Evolutionary conservation across 345 rosid genomes (phyloP).

Genomic region (Arabis hirsuta): DNA sequence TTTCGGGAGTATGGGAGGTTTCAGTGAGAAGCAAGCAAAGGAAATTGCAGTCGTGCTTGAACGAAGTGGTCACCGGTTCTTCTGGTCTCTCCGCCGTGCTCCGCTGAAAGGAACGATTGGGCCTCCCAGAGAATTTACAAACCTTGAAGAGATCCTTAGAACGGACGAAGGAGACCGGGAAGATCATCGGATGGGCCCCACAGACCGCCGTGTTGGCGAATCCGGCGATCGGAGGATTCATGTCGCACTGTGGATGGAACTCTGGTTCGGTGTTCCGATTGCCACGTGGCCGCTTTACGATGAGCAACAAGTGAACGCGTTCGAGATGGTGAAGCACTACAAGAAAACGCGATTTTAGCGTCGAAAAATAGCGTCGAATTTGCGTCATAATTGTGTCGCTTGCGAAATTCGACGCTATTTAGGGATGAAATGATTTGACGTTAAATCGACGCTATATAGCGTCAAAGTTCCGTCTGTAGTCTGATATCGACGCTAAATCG

Average conservation of each 20-base stretch:
- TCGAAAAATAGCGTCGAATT: too few species aligned
- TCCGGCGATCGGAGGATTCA: slow-evolving; percentile 52
- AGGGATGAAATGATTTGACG: too few species aligned
- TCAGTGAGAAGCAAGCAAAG: slow-evolving; percentile 49
- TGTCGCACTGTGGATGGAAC: slow-evolving; percentile 45
- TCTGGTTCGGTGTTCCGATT: slow-evolving; percentile 43
- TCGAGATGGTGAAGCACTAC: slow-evolving; percentile 44
- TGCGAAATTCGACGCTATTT: too few species aligned
- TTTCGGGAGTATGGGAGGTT: slow-evolving; percentile 70
- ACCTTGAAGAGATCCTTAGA: slow-evolving; percentile 43
- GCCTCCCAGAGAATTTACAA: slow-evolving; percentile 35
- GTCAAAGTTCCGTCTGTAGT: too few species aligned
- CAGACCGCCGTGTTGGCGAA: slow-evolving; percentile 49
- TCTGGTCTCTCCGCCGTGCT: slow-evolving; percentile 59
- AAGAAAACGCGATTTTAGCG: too few species aligned
- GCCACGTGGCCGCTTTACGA: slow-evolving; percentile 43
- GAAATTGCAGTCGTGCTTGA: slow-evolving; percentile 57
- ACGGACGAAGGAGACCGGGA: slow-evolving; percentile 44
- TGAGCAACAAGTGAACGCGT: slow-evolving; percentile 53
- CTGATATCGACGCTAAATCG: too few species aligned
- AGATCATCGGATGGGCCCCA: slow-evolving; percentile 59
- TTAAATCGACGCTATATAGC: too few species aligned
- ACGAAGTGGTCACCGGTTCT: slow-evolving; percentile 46
- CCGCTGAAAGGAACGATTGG: neutral
- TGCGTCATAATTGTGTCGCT: too few species aligned